A percentile compares a stretch with the other conserved stretches of the same genome.
phyloP scores from a whole-genome alignment of 1,284 basidiomycete species.

The Erythrobasidium hasegawianum region DNA sequence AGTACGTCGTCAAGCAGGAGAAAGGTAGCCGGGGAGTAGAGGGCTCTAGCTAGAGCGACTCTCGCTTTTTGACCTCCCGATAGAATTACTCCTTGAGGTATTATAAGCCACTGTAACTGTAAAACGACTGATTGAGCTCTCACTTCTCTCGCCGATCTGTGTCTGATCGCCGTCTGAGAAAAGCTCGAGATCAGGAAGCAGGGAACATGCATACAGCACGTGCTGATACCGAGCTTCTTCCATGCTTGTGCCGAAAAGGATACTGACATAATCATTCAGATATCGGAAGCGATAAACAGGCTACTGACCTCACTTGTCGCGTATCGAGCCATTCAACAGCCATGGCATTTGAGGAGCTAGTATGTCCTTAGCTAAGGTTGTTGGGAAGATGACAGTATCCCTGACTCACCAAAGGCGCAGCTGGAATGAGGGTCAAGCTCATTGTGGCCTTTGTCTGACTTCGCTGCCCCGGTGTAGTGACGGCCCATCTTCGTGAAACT shows the following conservation, averaged over 20 bases:
- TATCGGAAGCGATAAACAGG: background rate
- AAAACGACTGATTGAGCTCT: slow-evolving; percentile 70
- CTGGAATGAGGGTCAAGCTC: too few relatives aligned
- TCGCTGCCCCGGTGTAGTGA: too few relatives aligned
- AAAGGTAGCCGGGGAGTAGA: slow-evolving; percentile 82
- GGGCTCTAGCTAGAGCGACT: slow-evolving; percentile 81
- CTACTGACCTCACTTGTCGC: slow-evolving; percentile 62
- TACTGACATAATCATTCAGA: slow-evolving; percentile 71
- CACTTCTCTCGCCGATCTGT: slow-evolving; percentile 55
- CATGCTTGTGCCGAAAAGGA: slow-evolving; percentile 78
- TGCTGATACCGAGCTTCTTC: slow-evolving; percentile 70
- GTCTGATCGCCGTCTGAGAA: slow-evolving; percentile 85
- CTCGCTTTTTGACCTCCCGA: slow-evolving; percentile 45
- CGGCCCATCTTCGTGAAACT: too few relatives aligned
- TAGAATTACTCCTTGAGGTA: slow-evolving; percentile 10
- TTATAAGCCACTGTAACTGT: too few relatives aligned
- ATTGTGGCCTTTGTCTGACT: too few relatives aligned
- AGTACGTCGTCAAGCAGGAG: slow-evolving; percentile 87
- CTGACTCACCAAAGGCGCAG: slow-evolving; percentile 48
- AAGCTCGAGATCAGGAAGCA: slow-evolving; percentile 76
- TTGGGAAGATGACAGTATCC: slow-evolving; percentile 48
- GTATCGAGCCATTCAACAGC: slow-evolving; percentile 85
- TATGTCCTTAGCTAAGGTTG: slow-evolving; percentile 70
- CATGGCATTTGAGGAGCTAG: slow-evolving; percentile 76
- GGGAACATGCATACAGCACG: slow-evolving; percentile 70